These are phyloP conservation scores for Leersia perrieri DNA, from an alignment of 176 grass and related monocot genomes.

Conservation along the genomic window DNA sequence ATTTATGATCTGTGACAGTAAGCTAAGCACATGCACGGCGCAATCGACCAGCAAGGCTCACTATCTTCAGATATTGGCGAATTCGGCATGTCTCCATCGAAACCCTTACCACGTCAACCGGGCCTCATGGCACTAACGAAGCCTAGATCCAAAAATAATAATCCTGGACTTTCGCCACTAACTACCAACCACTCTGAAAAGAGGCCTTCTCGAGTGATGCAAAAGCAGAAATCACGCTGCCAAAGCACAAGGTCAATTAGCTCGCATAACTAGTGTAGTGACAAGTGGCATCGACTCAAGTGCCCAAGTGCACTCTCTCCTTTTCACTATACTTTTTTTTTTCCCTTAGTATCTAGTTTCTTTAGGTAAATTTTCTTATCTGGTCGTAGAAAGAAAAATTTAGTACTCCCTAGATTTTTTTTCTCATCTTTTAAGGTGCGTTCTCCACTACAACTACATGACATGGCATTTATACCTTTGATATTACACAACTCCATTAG, in stretches of 20 bases:
- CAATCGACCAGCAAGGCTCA: neutral
- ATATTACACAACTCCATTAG: neutral
- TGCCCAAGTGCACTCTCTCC: neutral
- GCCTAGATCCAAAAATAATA: conserved; percentile 25
- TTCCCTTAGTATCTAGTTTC: neutral
- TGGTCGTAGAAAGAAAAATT: neutral
- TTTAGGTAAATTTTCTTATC: neutral
- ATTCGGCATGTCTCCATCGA: neutral
- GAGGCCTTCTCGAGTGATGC: conserved; percentile 20
- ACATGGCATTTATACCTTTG: neutral
- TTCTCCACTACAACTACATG: neutral
- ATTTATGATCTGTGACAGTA: neutral
- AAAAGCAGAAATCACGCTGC: conserved; percentile 20
- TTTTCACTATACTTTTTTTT: neutral
- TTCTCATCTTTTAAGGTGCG: neutral
- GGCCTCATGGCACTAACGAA: conserved; percentile 9
- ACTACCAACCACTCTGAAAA: conserved; percentile 26
- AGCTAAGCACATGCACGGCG: neutral
- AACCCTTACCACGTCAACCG: conserved; percentile 9
- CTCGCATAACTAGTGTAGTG: neutral
- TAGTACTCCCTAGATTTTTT: neutral
- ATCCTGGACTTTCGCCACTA: conserved; percentile 19
- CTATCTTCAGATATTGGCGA: conserved; percentile 4
- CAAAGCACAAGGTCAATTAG: neutral
- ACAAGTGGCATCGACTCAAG: conserved; percentile 14